Conservation (phyloP, 306 rosid species). For the Mimosa pudica region DNA sequence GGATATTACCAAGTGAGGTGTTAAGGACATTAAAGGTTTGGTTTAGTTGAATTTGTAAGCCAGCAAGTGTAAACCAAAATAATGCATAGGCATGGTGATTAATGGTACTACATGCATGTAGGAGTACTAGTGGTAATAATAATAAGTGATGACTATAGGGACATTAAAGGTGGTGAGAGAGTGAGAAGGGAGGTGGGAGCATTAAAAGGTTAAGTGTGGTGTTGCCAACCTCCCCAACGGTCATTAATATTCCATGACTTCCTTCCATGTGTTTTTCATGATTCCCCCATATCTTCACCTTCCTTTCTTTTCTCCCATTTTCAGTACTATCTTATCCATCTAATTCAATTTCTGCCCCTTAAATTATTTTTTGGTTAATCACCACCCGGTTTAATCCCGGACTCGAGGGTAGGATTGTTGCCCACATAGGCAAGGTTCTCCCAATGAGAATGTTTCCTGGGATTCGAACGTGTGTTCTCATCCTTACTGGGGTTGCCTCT, state of each 20-base stretch:
- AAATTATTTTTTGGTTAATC: too few species aligned
- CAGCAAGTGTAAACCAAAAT: conserved; percentile 29
- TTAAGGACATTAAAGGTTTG: conserved; percentile 24
- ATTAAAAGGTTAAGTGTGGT: conserved; percentile 46
- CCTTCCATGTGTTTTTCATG: conserved; percentile 35
- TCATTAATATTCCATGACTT: conserved; percentile 55
- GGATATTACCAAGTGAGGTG: conserved; percentile 45
- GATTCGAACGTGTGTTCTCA: too few species aligned
- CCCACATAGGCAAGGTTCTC: too few species aligned
- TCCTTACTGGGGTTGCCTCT: too few species aligned
- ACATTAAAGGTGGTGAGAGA: not conserved
- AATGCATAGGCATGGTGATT: not conserved
- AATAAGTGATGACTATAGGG: not conserved
- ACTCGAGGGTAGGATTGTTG: too few species aligned
- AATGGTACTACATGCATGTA: not conserved
- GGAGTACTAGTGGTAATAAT: too few species aligned
- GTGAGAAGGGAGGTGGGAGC: conserved; percentile 13
- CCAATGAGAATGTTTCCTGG: too few species aligned
- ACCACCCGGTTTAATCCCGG: too few species aligned
- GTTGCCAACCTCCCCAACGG: conserved; percentile 73
- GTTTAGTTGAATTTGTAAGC: conserved; percentile 22
- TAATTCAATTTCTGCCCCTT: too few species aligned
- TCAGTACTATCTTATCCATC: not conserved
- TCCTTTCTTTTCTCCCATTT: not conserved
- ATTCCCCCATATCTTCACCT: not conserved